A percentile compares a stretch with the other conserved stretches of the same genome.
phyloP scores from a whole-genome alignment of 2,329 filamentous ascomycete species.

The Ceratocystis destructans region DNA sequence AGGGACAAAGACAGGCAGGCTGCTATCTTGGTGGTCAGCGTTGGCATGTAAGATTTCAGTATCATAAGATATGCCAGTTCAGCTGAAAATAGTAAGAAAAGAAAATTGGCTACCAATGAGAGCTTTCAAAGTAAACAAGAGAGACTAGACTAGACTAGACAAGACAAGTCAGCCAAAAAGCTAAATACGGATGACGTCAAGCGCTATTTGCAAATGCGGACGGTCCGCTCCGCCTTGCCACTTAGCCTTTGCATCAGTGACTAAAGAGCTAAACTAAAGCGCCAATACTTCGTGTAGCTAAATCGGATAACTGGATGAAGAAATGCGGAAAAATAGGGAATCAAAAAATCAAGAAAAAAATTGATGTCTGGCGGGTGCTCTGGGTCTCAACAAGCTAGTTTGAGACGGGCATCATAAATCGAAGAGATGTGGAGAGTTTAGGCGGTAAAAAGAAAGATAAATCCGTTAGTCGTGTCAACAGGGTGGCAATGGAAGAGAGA shows the following conservation, averaged over 20 bases:
- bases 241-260: background rate
- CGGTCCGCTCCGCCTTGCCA: background rate
- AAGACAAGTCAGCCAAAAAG: background rate
- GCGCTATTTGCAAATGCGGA: background rate
- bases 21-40: background rate
- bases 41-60: background rate
- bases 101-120: background rate
- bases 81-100: background rate
- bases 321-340: background rate
- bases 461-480: constrained; percentile 8
- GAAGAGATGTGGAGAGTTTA: background rate
- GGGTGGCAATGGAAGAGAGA: background rate
- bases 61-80: constrained; percentile 1
- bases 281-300: background rate
- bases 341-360: background rate
- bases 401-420: constrained; percentile 2
- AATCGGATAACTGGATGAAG: background rate
- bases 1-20: background rate
- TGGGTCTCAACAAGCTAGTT: background rate
- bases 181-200: background rate
- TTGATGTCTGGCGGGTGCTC: background rate
- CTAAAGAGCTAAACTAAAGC: background rate
- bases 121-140: background rate
- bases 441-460: background rate
- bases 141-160: background rate